These are phyloP conservation scores for Fusarium pseudonygamai DNA, from an alignment of 2,329 filamentous ascomycete species.

Conservation along the genomic window DNA sequence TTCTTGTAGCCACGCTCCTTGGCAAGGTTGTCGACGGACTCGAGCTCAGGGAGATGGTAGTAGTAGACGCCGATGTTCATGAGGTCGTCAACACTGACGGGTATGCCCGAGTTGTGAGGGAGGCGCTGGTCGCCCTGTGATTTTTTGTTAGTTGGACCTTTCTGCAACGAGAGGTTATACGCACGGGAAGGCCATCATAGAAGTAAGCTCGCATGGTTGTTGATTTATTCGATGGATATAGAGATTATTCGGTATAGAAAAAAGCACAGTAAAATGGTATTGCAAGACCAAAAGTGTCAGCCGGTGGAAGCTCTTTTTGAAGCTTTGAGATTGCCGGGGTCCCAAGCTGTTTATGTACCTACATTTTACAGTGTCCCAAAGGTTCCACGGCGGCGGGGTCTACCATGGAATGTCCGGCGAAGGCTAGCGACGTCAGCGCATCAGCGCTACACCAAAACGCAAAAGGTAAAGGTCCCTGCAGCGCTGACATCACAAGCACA, in stretches of 20 bases:
- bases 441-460: constrained; percentile 30
- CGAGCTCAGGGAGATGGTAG: constrained; percentile 71
- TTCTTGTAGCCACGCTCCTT: constrained; percentile 85
- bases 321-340: constrained; percentile 16
- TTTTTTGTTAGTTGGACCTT: constrained; percentile 9
- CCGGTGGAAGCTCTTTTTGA: constrained; percentile 12
- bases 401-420: constrained; percentile 20
- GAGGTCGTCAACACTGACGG: constrained; percentile 73
- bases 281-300: constrained; percentile 7
- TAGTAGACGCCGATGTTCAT: constrained; percentile 82
- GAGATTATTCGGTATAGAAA: not conserved
- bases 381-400: constrained; percentile 40
- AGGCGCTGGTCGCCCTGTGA: constrained; percentile 89
- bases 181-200: constrained; percentile 65
- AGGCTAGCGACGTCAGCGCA: constrained; percentile 41
- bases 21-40: constrained; percentile 79
- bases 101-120: constrained; percentile 84
- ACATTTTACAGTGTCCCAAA: constrained; percentile 1
- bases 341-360: constrained; percentile 23
- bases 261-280: not conserved
- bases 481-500: constrained; percentile 33
- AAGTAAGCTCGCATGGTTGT: constrained; percentile 65
- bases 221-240: not conserved
- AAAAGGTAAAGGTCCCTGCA: constrained; percentile 7
- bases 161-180: constrained; percentile 37